Evolutionary conservation across 805 yeast species (phyloP), one percentile per base, ranked within the genome.

Genomic region (Spathaspora boniae): DNA sequence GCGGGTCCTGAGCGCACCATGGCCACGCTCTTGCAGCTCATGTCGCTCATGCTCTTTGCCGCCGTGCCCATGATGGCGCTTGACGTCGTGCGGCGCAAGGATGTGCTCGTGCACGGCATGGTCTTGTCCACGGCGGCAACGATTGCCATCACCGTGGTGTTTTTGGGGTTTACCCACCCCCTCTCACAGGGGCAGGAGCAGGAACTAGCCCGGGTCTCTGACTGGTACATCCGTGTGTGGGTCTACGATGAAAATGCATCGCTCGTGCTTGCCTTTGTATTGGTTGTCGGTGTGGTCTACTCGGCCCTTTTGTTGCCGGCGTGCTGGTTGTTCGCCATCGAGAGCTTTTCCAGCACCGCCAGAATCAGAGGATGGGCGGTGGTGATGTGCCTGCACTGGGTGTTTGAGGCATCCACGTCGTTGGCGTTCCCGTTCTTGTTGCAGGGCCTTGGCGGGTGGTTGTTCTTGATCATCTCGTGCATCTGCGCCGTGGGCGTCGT

Each of bases 291-390:
- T 17, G 68, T 76, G 3, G 56, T 74, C 0, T 70, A 67, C 47
- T 61, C 78, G 1, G 50, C 74, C 1, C 61, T 76, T 1, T 52
- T 76, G 9, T 55, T 70, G 1, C 63, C 77, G 28, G 66, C 66
- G 3, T 65, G 76, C 22, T 68, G 73, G 74, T 49, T 76, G 15
- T 75, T 72, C 45, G 62, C 74, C 4, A 64, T 68, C 33, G 82
- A 76, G 44, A 51, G 74, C 4, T 64, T 76, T 28, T 74, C 76
- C 0, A 52, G 53, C 1, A 53, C 54, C 18, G 67, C 72, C 1
- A 67, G 74, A 41, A 54, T 71, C 0, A 72, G 70, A 43, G 78
- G 77, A 0, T 52, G 68, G 17, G 58, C 76, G 0, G 42, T 73
- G 4, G 65, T 74, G 30, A 66, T 71, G 68, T 51, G 69, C 17